phyloP scores from a whole-genome alignment of 352 stramenopile genomes.

The Phytophthora pini region DNA sequence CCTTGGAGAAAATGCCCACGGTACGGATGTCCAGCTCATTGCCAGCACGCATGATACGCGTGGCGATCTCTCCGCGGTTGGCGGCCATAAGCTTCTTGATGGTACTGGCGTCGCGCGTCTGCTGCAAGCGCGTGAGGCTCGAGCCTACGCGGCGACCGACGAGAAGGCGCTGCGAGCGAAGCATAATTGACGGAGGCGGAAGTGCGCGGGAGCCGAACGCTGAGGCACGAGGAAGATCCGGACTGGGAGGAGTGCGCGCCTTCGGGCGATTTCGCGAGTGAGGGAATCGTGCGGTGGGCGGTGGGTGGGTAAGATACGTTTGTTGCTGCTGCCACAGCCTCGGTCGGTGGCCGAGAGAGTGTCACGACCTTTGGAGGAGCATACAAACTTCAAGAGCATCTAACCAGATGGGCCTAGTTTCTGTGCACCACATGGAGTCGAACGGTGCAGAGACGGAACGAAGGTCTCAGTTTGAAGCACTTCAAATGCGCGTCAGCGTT shows the following conservation, averaged over 20 bases:
- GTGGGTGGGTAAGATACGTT: slow-evolving; percentile 22
- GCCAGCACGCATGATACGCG: slow-evolving; percentile 94
- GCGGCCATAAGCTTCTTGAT: slow-evolving; percentile 98
- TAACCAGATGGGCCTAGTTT: slow-evolving; percentile 29
- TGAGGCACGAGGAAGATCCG: slow-evolving; percentile 5
- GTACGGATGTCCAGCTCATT: slow-evolving; percentile 95
- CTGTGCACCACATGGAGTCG: slow-evolving; percentile 18
- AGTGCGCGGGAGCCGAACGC: slow-evolving; percentile 18
- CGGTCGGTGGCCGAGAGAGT: slow-evolving; percentile 18
- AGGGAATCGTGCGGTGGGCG: slow-evolving; percentile 12
- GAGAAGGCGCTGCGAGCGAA: slow-evolving; percentile 47
- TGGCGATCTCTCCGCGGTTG: slow-evolving; percentile 99
- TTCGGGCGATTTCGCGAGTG: slow-evolving; percentile 36
- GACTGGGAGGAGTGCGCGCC: slow-evolving; percentile 3
- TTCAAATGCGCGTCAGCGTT: slow-evolving; percentile 20
- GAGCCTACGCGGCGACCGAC: slow-evolving; percentile 24
- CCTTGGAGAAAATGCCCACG: slow-evolving; percentile 92
- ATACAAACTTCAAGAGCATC: slow-evolving; percentile 31
- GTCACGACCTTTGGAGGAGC: slow-evolving; percentile 26
- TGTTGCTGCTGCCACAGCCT: slow-evolving; percentile 4
- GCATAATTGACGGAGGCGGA: slow-evolving; percentile 35
- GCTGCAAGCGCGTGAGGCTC: slow-evolving; percentile 28
- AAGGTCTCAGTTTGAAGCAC: slow-evolving; percentile 12
- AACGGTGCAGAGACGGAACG: slow-evolving; percentile 3
- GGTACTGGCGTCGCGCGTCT: slow-evolving; percentile 65